phyloP scores from a whole-genome alignment of 2,329 filamentous ascomycete genomes.

The Fusarium coffeatum region DNA sequence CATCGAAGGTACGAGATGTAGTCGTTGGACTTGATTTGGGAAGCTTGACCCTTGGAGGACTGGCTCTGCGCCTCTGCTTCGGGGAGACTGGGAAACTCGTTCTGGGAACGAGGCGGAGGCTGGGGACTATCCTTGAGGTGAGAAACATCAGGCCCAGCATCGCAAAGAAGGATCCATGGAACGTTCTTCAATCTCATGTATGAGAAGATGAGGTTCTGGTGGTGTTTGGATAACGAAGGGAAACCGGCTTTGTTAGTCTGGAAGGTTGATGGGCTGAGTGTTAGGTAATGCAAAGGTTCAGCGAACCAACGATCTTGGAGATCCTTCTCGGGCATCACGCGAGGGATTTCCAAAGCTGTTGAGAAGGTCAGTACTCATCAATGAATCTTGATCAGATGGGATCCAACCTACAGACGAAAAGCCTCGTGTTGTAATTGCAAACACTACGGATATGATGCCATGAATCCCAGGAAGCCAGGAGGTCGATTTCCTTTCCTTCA shows the following conservation, averaged over 20 bases:
- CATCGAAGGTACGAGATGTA: conserved; percentile 86
- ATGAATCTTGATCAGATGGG: too few species aligned
- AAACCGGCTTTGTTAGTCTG: conserved; percentile 70
- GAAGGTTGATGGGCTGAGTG: conserved; percentile 65
- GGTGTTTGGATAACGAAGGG: conserved; percentile 69
- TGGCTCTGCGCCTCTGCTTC: conserved; percentile 65
- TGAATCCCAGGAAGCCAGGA: conserved; percentile 88
- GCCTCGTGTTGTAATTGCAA: conserved; percentile 84
- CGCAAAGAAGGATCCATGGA: conserved; percentile 73
- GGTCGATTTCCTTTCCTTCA: conserved; percentile 66
- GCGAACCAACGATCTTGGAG: conserved; percentile 76
- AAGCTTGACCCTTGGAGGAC: conserved; percentile 24
- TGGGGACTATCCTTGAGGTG: conserved; percentile 45
- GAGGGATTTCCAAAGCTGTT: conserved; percentile 68
- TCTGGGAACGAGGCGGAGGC: conserved; percentile 52
- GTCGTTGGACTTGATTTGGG: conserved; percentile 46
- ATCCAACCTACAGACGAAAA: conserved; percentile 80
- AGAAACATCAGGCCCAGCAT: conserved; percentile 64
- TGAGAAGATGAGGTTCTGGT: conserved; percentile 69
- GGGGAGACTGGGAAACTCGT: conserved; percentile 75
- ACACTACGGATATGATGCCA: conserved; percentile 90
- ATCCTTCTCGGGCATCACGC: conserved; percentile 67
- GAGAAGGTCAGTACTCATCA: not conserved
- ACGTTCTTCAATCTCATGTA: conserved; percentile 73
- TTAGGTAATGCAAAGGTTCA: conserved; percentile 73